phyloP scores from a whole-genome alignment of 2,329 filamentous ascomycete species.

The Zymoseptoria ardabiliae region DNA sequence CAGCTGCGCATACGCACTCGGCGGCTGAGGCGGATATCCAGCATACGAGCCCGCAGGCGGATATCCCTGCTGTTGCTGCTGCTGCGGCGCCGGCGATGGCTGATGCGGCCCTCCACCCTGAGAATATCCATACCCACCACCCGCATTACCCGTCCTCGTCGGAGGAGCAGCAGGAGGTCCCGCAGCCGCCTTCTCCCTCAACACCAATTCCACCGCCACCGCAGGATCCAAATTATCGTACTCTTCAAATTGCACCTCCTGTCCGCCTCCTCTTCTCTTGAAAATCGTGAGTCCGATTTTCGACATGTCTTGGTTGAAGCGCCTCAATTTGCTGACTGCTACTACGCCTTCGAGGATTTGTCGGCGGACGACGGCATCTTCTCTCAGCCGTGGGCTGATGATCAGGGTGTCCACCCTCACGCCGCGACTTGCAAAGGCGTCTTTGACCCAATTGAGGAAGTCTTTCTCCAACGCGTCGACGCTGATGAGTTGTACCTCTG shows the following conservation, averaged over 20 bases:
- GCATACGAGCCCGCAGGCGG: slow-evolving; percentile 17
- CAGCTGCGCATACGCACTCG: slow-evolving; percentile 13
- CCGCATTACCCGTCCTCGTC: neutral
- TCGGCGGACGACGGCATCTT: slow-evolving; percentile 71
- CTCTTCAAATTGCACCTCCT: slow-evolving; percentile 76
- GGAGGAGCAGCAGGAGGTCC: slow-evolving; percentile 23
- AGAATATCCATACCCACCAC: slow-evolving; percentile 20
- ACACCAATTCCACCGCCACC: slow-evolving; percentile 73
- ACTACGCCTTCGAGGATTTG: slow-evolving; percentile 85
- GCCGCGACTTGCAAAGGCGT: slow-evolving; percentile 62
- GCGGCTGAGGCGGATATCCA: slow-evolving; percentile 13
- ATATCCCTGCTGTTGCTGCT: slow-evolving; percentile 28
- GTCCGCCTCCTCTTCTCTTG: slow-evolving; percentile 65
- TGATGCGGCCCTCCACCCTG: neutral
- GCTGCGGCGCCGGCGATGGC: slow-evolving; percentile 15
- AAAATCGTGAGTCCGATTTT: slow-evolving; percentile 81
- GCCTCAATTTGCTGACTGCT: slow-evolving; percentile 71
- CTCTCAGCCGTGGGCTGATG: slow-evolving; percentile 66
- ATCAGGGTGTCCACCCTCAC: slow-evolving; percentile 74
- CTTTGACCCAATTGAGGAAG: slow-evolving; percentile 77
- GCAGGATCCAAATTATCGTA: slow-evolving; percentile 75
- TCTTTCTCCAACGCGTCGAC: slow-evolving; percentile 69
- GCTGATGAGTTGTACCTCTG: slow-evolving; percentile 82
- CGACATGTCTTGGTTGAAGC: slow-evolving; percentile 58
- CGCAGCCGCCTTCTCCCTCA: slow-evolving; percentile 55